Conservation (phyloP, 2,329 filamentous ascomycete genomes). For the Tolypocladium nubicola region DNA sequence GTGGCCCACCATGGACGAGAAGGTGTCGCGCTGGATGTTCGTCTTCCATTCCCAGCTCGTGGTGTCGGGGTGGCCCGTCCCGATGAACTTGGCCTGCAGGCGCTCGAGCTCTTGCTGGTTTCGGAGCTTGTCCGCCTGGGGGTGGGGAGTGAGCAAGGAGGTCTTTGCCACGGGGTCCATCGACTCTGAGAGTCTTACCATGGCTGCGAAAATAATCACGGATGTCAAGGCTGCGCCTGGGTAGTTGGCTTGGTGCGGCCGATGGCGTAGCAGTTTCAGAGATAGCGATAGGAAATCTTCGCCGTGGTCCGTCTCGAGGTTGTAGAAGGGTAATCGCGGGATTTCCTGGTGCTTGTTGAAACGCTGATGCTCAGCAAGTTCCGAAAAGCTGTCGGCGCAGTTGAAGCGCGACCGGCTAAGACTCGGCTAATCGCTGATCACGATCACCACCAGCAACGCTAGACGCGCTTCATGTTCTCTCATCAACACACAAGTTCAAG, state of each 20-base stretch:
- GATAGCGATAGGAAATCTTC: no score
- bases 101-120: constrained; percentile 96
- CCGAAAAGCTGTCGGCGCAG: neutral
- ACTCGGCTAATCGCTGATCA: neutral
- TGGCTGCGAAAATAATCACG: constrained; percentile 1
- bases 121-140: constrained; percentile 88
- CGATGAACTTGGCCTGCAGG: constrained; percentile 90
- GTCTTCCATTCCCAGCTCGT: constrained; percentile 96
- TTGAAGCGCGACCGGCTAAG: neutral
- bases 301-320: neutral
- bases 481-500: neutral
- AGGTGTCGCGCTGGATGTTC: constrained; percentile 91
- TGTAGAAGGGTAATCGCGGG: neutral
- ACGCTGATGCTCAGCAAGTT: neutral
- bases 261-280: no score
- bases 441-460: neutral
- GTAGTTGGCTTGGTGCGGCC: neutral
- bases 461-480: neutral
- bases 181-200: constrained; percentile 10
- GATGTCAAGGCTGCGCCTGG: neutral
- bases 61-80: constrained; percentile 92
- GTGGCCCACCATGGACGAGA: constrained; percentile 81
- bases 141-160: neutral
- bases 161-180: neutral
- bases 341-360: neutral